Evolutionary conservation across 768 basidiomycete genomes (phyloP), one percentile per base, ranked within the genome.

Genomic region (Boletus insuetus): DNA sequence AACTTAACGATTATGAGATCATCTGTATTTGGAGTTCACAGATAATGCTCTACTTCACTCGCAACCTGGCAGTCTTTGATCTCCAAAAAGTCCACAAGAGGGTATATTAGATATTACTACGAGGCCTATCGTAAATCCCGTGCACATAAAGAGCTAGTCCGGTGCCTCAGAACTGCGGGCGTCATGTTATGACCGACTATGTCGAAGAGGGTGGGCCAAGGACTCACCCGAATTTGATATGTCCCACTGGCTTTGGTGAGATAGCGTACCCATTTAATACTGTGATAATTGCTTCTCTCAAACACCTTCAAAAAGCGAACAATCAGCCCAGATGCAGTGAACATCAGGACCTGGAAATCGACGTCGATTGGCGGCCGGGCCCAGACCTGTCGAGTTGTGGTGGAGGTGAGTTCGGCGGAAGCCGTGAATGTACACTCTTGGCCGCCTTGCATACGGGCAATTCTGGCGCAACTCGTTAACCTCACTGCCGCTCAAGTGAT

Each of bases 291-390:
- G 69, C 82, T 84, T 80, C 93, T 97, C 78, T 98, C 97, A 62
- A 98, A 98, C 17, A 99, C 96, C 71, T 98, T 98, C 67, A 99
- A 74, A 81, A 98, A 99, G 50, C 96, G 83, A 41, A 99, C 97
- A 48, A 96, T 89, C 64, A 99, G 71, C 2, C 97, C 97, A 12
- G 96, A 98, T 12, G 97, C 82, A 0, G 97, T 98, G 73, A 98
- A 93, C 97, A 99, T 99, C 62, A 99, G 79, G 54, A 99, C 97
- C 75, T 95, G 94, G 75, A 99, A 99, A 71, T 99, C 97, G 59
- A 98, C 87, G 62, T 96, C 92, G 66, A 99, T 98, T 8, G 97
- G 97, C 17, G 97, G 97, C 51, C 97, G 79, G 3, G 95, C 94
- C 97, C 97, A 99, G 5, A 96, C 87, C 80, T 98, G 94, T 34